Conservation (phyloP, 192 early-diverging fungal species). For the Physocladia obscura region DNA sequence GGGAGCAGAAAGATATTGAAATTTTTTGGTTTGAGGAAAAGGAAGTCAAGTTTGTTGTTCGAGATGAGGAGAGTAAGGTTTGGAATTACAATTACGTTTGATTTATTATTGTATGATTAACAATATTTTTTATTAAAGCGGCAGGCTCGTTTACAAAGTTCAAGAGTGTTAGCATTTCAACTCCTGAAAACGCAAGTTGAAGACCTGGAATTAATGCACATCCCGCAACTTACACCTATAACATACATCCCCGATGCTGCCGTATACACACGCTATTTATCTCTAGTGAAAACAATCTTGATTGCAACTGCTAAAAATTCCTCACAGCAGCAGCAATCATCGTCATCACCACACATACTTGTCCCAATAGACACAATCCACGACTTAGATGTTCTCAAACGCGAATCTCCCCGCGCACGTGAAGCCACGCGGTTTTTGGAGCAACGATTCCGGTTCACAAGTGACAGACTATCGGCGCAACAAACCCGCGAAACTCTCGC, state of each 20-base stretch:
- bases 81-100: no score
- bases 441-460: constrained; percentile 46
- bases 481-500: constrained; percentile 18
- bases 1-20: constrained; percentile 24
- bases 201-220: constrained; percentile 42
- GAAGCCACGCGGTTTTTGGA: constrained; percentile 56
- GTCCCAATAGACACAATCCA: constrained; percentile 32
- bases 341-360: no score
- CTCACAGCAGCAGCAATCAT: no score
- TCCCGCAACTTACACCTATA: neutral
- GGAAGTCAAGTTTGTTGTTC: constrained; percentile 29
- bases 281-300: constrained; percentile 39
- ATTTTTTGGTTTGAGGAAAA: constrained; percentile 37
- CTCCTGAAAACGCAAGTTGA: constrained; percentile 43
- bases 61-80: constrained; percentile 36
- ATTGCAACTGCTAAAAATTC: constrained; percentile 1
- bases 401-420: constrained; percentile 37
- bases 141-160: neutral
- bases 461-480: constrained; percentile 38
- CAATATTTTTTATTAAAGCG: neutral
- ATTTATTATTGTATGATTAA: neutral
- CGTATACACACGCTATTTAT: constrained; percentile 29
- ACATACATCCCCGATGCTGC: constrained; percentile 34
- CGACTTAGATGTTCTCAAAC: constrained; percentile 43
- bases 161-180: constrained; percentile 44